Base-by-base conservation (phyloP, 2,329 filamentous ascomycete species). In the Fusarium pilosicola region DNA sequence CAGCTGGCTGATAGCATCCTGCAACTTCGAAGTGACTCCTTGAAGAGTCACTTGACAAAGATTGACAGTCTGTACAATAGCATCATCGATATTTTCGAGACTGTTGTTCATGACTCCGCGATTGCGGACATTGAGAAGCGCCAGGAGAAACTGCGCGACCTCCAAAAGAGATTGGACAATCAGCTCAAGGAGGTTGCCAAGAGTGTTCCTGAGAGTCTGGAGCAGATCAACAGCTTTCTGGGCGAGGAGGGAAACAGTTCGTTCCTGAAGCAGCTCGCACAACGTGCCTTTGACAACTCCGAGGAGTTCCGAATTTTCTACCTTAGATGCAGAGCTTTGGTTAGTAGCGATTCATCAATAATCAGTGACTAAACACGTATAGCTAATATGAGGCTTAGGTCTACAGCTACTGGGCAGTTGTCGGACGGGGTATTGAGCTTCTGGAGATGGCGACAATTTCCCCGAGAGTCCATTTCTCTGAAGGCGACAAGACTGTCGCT, bases 81-180 rank as follows among this genome's bases (percentile, higher is more conserved):
- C 8, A 15, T 46, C 8, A 22, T 46, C 18, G 44, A 46, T 0
- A 46, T 46, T 20, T 46, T 46, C 24, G 44, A 46, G 24, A 46
- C 44, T 28, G 44, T 28, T 3, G 44, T 46, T 7, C 18, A 8
- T 5, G 44, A 46, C 13, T 46, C 44, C 0, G 24, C 0, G 24
- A 22, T 46, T 2, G 8, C 44, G 5, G 44, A 46, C 3, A 5
- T 28, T 2, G 24, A 46, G 18, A 15, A 46, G 8, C 44, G 44
- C 24, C 4, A 7, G 13, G 2, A 5, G 3, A 46, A 0, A 28
- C 14, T 46, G 24, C 44, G 44, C 0, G 24, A 5, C 0, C 44
- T 46, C 1, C 44, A 46, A 2, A 46, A 28, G 44, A 0, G 44
- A 3, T 46, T 46, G 18, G 44, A 46, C 2, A 46, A 0, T 15